These are phyloP conservation scores for Rhodotorula sp. DNA, from an alignment of 1,284 basidiomycete genomes.

Conservation along the genomic window DNA sequence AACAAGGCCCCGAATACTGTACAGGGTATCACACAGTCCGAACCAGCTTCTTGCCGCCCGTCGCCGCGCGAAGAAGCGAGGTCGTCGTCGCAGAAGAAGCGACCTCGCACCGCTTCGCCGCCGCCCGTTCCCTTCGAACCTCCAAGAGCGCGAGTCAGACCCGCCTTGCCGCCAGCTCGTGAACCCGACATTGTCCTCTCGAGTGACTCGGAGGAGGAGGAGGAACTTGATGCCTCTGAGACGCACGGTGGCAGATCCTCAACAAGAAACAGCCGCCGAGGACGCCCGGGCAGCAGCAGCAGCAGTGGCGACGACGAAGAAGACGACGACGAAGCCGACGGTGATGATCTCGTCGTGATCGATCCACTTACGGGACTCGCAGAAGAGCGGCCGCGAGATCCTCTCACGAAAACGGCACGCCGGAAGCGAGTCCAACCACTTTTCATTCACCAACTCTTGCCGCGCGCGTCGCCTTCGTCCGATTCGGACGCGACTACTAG, in stretches of 20 bases:
- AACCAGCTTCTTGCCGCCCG: background rate
- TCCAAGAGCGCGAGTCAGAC: background rate
- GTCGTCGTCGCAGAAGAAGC: background rate
- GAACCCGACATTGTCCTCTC: slow-evolving; percentile 15
- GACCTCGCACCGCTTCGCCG: no score
- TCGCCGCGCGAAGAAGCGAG: background rate
- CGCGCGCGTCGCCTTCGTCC: background rate
- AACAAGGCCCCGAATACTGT: background rate
- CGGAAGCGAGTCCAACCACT: slow-evolving; percentile 3
- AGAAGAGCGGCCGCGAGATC: background rate
- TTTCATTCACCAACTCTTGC: slow-evolving; percentile 29
- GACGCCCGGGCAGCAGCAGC: no score
- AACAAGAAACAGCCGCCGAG: no score
- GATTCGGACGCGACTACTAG: background rate
- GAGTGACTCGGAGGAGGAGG: slow-evolving; percentile 1
- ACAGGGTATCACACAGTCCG: background rate
- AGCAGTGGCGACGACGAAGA: background rate
- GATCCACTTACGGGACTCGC: slow-evolving; percentile 14
- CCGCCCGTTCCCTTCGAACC: no score
- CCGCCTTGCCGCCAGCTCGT: background rate
- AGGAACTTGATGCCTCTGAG: background rate
- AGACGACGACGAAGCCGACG: background rate
- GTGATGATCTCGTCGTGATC: slow-evolving; percentile 6
- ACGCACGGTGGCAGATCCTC: no score
- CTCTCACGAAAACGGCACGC: no score